Conservation (phyloP, 1,139 yeast genomes). For the Insectozyma bohioensis region DNA sequence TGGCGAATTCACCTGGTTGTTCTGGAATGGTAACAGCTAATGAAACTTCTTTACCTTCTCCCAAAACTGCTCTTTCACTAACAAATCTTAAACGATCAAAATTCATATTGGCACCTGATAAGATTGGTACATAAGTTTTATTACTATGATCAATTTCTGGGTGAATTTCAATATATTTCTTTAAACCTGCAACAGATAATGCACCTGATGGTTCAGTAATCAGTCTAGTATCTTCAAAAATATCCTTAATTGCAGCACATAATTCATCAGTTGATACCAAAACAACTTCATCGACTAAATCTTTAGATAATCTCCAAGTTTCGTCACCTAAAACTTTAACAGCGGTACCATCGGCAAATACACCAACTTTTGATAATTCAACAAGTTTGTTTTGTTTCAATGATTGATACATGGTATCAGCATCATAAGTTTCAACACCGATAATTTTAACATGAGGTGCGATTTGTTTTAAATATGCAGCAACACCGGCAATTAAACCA, state of each 20-base stretch:
- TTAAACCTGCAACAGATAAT: conserved; percentile 90
- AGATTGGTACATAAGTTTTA: conserved; percentile 76
- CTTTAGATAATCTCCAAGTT: conserved; percentile 77
- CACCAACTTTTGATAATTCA: conserved; percentile 71
- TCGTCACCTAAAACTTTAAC: conserved; percentile 89
- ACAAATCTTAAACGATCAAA: conserved; percentile 94
- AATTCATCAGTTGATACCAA: conserved; percentile 90
- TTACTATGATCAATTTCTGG: conserved; percentile 71
- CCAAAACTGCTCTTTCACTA: conserved; percentile 96
- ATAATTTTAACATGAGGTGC: conserved; percentile 97
- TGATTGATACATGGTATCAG: conserved; percentile 86
- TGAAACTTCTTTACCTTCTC: conserved; percentile 96
- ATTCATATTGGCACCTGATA: conserved; percentile 98
- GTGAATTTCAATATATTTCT: conserved; percentile 67
- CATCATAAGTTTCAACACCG: conserved; percentile 95
- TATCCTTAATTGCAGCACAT: conserved; percentile 96
- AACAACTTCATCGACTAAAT: conserved; percentile 85
- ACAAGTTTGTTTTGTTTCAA: conserved; percentile 55
- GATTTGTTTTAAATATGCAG: conserved; percentile 83
- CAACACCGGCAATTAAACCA: conserved; percentile 90
- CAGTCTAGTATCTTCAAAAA: conserved; percentile 92
- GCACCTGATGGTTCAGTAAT: conserved; percentile 98
- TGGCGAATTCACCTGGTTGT: conserved; percentile 82
- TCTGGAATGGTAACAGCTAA: conserved; percentile 90
- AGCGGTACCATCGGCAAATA: conserved; percentile 99